Evolutionary conservation across 495 filamentous ascomycete species (phyloP).

Genomic region (Clavariopsis aquatica): DNA sequence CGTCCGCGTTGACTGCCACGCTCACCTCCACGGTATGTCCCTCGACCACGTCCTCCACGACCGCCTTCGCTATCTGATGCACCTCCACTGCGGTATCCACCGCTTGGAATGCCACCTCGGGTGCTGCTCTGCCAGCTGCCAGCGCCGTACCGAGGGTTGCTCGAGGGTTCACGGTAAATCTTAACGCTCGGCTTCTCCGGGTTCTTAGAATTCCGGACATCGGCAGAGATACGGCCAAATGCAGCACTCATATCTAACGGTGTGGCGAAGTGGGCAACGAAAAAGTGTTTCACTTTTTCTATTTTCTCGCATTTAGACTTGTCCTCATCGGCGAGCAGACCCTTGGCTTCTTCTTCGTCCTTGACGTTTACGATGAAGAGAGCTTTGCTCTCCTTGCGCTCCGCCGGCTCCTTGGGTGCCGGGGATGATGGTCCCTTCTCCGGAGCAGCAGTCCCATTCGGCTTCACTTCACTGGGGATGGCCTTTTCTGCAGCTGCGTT

Average conservation of each 20-base stretch:
- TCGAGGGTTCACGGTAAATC: constrained; percentile 63
- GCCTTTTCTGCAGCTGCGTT: constrained; percentile 44
- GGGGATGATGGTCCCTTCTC: constrained; percentile 34
- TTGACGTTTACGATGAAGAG: constrained; percentile 82
- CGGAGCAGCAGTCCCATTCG: constrained; percentile 44
- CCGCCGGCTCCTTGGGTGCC: constrained; percentile 35
- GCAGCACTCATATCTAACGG: constrained; percentile 76
- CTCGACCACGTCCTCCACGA: constrained; percentile 63
- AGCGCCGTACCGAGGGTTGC: constrained; percentile 53
- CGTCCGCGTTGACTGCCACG: constrained; percentile 51
- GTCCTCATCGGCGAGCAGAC: constrained; percentile 79
- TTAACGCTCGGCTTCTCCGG: constrained; percentile 68
- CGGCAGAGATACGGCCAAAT: constrained; percentile 67
- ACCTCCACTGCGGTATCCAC: constrained; percentile 51
- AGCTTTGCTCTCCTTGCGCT: constrained; percentile 61
- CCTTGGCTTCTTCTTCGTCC: constrained; percentile 72
- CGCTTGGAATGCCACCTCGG: constrained; percentile 60
- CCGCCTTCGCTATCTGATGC: constrained; percentile 79
- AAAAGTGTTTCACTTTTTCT: constrained; percentile 73
- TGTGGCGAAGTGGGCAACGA: constrained; percentile 76
- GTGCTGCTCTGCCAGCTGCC: constrained; percentile 66
- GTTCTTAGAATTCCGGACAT: constrained; percentile 68
- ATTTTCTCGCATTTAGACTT: constrained; percentile 73
- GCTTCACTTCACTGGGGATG: constrained; percentile 43
- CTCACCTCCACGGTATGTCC: constrained; percentile 59